Percentiles rank a stretch among this genome's conserved stretches.
Evolutionary conservation across 768 basidiomycete species (phyloP).

Genomic region (Rhizopogon salebrosus): DNA sequence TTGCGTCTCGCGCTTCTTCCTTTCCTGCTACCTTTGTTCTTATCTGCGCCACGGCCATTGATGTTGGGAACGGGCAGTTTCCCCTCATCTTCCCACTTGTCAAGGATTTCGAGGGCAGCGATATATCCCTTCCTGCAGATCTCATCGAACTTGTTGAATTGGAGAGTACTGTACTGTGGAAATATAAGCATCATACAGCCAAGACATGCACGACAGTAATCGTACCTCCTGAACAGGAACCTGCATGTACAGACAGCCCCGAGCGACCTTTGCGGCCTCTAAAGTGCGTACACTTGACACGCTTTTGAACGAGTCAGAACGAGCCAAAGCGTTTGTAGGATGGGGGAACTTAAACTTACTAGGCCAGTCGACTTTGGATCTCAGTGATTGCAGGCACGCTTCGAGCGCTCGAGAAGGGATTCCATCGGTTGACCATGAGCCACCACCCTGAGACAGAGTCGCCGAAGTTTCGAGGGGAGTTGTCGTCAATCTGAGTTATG

Average conservation of each 20-base stretch:
- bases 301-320: slow-evolving; percentile 36
- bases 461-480: slow-evolving; percentile 90
- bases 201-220: background rate
- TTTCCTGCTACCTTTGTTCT: slow-evolving; percentile 48
- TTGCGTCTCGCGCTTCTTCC: slow-evolving; percentile 77
- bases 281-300: slow-evolving; percentile 94
- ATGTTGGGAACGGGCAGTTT: slow-evolving; percentile 72
- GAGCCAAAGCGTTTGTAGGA: background rate
- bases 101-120: slow-evolving; percentile 65
- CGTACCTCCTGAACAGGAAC: slow-evolving; percentile 92
- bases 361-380: slow-evolving; percentile 90
- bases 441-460: slow-evolving; percentile 96
- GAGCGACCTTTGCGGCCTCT: slow-evolving; percentile 89
- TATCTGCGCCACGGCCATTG: slow-evolving; percentile 43
- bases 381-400: slow-evolving; percentile 87
- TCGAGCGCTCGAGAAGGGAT: slow-evolving; percentile 77
- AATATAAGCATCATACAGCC: background rate
- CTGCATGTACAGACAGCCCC: slow-evolving; percentile 85
- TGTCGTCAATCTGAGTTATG: slow-evolving; percentile 74
- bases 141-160: slow-evolving; percentile 86
- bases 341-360: slow-evolving; percentile 59
- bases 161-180: slow-evolving; percentile 80
- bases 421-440: slow-evolving; percentile 90
- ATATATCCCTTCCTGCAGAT: slow-evolving; percentile 78
- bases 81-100: slow-evolving; percentile 79